A percentile compares a stretch with the other conserved stretches of the same genome.
Conservation (phyloP, 164 flowering plant genomes). For the Liquidambar formosana region DNA sequence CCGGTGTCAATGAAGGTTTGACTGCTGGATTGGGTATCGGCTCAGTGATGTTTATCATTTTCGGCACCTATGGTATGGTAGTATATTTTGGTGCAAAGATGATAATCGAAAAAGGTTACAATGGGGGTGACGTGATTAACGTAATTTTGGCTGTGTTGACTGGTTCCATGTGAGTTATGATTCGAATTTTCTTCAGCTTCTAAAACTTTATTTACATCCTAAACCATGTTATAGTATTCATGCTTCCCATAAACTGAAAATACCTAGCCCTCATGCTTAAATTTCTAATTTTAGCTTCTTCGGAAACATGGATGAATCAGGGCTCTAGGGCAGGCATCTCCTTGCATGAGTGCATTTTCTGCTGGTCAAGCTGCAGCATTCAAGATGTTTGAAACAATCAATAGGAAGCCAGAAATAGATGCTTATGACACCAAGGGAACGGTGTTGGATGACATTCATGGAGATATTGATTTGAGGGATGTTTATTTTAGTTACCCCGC, state of each 20-base stretch:
- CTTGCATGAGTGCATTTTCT: constrained; percentile 47
- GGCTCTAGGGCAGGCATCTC: constrained; percentile 53
- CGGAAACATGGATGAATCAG: constrained; percentile 15
- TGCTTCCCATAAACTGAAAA: too few relatives aligned
- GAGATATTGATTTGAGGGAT: constrained; percentile 48
- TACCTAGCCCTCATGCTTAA: too few relatives aligned
- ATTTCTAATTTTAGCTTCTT: not conserved
- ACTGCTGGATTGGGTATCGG: constrained; percentile 73
- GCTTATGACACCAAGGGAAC: constrained; percentile 38
- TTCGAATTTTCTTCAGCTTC: not conserved
- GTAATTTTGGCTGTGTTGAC: constrained; percentile 64
- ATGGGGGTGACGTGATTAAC: constrained; percentile 63
- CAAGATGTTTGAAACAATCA: constrained; percentile 58
- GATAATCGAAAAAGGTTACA: constrained; percentile 64
- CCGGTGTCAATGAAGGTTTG: constrained; percentile 60
- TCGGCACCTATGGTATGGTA: constrained; percentile 60
- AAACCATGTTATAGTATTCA: too few relatives aligned
- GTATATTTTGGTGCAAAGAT: constrained; percentile 74
- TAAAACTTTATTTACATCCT: not conserved
- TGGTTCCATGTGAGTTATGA: constrained; percentile 63
- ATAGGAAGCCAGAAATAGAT: constrained; percentile 48
- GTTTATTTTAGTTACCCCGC: constrained; percentile 50
- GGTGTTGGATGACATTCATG: constrained; percentile 36
- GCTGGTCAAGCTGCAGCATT: constrained; percentile 53
- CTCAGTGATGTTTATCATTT: constrained; percentile 36